A percentile compares a stretch with the other conserved stretches of the same genome.
These are phyloP conservation scores for Corynascus novoguineensis DNA, from an alignment of 495 filamentous ascomycete genomes.

Conservation along the genomic window DNA sequence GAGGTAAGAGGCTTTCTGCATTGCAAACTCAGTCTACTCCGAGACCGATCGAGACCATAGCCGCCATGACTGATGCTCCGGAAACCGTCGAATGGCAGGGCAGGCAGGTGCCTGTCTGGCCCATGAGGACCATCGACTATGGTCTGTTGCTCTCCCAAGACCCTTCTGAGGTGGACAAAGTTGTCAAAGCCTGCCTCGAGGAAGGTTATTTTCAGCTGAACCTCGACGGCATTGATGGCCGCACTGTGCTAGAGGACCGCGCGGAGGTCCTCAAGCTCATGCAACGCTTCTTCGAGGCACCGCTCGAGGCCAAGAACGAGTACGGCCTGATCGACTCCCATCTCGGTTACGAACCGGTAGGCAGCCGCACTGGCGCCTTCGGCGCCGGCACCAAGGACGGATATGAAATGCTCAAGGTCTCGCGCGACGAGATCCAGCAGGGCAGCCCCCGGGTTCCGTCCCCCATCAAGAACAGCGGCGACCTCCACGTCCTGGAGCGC, in stretches of 20 bases:
- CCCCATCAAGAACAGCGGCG: slow-evolving; percentile 45
- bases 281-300: slow-evolving; percentile 47
- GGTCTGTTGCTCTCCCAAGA: slow-evolving; percentile 44
- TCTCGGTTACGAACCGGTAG: slow-evolving; percentile 49
- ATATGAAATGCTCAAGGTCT: slow-evolving; percentile 52
- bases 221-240: slow-evolving; percentile 44
- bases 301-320: slow-evolving; percentile 47
- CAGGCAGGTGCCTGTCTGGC: slow-evolving; percentile 47
- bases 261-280: slow-evolving; percentile 47
- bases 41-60: slow-evolving; percentile 28
- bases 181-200: slow-evolving; percentile 44
- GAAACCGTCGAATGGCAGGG: slow-evolving; percentile 47
- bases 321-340: slow-evolving; percentile 43
- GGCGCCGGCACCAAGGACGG: slow-evolving; percentile 45
- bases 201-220: slow-evolving; percentile 55
- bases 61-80: slow-evolving; percentile 34
- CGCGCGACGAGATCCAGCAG: slow-evolving; percentile 45
- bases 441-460: slow-evolving; percentile 40
- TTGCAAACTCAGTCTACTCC: neutral
- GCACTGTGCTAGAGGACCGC: slow-evolving; percentile 42
- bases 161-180: slow-evolving; percentile 44
- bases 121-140: slow-evolving; percentile 46
- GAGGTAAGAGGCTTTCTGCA: too few species aligned
- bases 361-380: slow-evolving; percentile 44
- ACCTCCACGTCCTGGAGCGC: slow-evolving; percentile 42